A percentile compares a stretch with the other conserved stretches of the same genome.
These are phyloP conservation scores for Fermentozyma sake DNA, from an alignment of 1,139 yeast genomes.

Conservation along the genomic window DNA sequence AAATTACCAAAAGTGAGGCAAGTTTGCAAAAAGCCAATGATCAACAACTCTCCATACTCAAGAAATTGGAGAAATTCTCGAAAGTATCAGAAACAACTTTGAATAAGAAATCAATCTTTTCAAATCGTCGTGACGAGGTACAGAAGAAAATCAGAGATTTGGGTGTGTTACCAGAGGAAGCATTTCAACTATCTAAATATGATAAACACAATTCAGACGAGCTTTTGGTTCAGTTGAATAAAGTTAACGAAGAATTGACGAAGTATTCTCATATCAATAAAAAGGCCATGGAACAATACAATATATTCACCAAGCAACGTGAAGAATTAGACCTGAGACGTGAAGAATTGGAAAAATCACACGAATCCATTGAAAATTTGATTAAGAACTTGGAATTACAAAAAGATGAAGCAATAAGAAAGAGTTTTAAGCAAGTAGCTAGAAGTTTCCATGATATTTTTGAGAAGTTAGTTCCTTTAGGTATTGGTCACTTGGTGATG, in stretches of 20 bases:
- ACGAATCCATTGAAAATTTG: conserved; percentile 66
- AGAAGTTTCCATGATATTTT: conserved; percentile 70
- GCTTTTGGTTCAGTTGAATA: conserved; percentile 52
- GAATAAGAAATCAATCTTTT: conserved; percentile 58
- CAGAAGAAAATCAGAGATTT: conserved; percentile 73
- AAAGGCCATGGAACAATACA: conserved; percentile 84
- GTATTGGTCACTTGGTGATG: conserved; percentile 71
- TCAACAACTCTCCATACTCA: conserved; percentile 51
- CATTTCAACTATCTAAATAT: conserved; percentile 44
- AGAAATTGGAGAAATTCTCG: conserved; percentile 57
- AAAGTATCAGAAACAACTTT: conserved; percentile 64
- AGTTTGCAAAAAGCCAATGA: conserved; percentile 49
- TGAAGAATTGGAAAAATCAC: conserved; percentile 66
- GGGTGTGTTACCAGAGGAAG: conserved; percentile 87
- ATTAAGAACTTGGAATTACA: conserved; percentile 70
- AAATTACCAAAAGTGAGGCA: conserved; percentile 35
- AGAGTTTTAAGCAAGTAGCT: conserved; percentile 76
- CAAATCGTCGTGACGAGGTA: conserved; percentile 65
- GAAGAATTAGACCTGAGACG: conserved; percentile 63
- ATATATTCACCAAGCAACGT: conserved; percentile 68
- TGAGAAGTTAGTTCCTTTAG: conserved; percentile 77
- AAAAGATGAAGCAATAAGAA: conserved; percentile 77
- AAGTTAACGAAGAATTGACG: conserved; percentile 53
- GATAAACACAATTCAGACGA: conserved; percentile 49
- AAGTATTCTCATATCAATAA: conserved; percentile 78